Conservation (phyloP, 805 yeast genomes). For the Ogataea naganishii region DNA sequence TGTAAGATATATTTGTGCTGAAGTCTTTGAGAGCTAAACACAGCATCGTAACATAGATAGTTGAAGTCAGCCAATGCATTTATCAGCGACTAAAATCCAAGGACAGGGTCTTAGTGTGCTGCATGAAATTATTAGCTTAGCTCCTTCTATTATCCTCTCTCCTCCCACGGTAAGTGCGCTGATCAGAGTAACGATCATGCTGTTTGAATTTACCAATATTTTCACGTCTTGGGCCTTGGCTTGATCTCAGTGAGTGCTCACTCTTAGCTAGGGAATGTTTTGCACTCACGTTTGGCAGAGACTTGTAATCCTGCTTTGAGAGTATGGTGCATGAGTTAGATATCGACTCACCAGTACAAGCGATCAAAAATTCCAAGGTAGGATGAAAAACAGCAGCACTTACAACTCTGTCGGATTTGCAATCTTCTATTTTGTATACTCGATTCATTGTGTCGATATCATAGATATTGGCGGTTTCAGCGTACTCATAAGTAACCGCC, state of each 20-base stretch:
- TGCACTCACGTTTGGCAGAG: neutral
- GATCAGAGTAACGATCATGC: no score
- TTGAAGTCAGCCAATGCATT: no score
- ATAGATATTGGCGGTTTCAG: slow-evolving; percentile 26
- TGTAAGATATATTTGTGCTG: no score
- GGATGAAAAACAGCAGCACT: slow-evolving; percentile 14
- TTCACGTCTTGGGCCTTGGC: slow-evolving; percentile 1
- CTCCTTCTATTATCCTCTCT: no score
- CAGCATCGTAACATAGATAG: no score
- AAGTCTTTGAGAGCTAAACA: no score
- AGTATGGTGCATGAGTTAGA: slow-evolving; percentile 6
- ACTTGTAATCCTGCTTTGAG: neutral
- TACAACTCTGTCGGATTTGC: slow-evolving; percentile 7
- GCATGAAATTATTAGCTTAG: no score
- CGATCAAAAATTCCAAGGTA: slow-evolving; percentile 6
- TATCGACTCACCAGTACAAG: slow-evolving; percentile 11
- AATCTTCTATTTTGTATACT: slow-evolving; percentile 20
- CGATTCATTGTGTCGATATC: slow-evolving; percentile 19
- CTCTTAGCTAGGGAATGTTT: neutral
- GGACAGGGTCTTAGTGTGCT: no score
- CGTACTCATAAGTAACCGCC: slow-evolving; percentile 32
- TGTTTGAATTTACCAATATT: slow-evolving; percentile 1
- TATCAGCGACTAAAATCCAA: no score
- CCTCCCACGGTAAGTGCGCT: no score
- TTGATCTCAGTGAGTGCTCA: neutral